These are phyloP conservation scores for Eimeria necatrix DNA, from an alignment of 169 alveolate species.

Conservation along the genomic window DNA sequence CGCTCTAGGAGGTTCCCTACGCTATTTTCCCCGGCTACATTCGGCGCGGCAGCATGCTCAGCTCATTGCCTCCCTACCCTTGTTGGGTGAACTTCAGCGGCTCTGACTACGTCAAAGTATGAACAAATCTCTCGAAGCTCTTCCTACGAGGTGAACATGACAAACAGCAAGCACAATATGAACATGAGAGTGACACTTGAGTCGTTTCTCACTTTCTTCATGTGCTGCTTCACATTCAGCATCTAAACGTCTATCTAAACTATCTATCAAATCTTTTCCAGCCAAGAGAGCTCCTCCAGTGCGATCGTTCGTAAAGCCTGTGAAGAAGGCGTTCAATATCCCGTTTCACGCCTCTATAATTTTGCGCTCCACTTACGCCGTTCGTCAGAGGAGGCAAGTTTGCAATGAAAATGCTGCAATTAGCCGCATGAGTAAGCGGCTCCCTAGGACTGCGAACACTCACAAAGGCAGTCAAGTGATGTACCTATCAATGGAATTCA, in stretches of 20 bases:
- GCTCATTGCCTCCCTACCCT: neutral
- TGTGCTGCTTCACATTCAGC: neutral
- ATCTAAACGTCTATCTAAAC: no score
- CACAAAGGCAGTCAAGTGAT: neutral
- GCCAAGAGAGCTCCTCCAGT: no score
- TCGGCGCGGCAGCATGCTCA: no score
- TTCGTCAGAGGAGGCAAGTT: conserved; percentile 68
- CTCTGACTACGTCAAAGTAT: conserved; percentile 45
- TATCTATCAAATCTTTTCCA: no score
- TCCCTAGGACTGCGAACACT: conserved; percentile 24
- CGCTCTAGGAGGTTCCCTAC: no score
- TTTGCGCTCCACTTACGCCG: neutral
- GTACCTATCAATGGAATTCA: neutral
- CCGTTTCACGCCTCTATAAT: no score
- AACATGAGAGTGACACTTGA: no score
- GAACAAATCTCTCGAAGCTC: conserved; percentile 60
- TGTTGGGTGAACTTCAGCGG: conserved; percentile 74
- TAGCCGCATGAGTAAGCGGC: conserved; percentile 65
- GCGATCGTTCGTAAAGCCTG: no score
- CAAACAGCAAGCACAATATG: neutral
- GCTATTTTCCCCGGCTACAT: no score
- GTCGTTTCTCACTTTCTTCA: neutral
- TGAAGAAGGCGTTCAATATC: no score
- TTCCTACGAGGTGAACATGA: neutral
- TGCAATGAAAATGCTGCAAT: conserved; percentile 75